Percentiles rank a stretch among this genome's conserved stretches.
phyloP scores from a whole-genome alignment of 2,329 filamentous ascomycete species.

The Xylaria digitata region DNA sequence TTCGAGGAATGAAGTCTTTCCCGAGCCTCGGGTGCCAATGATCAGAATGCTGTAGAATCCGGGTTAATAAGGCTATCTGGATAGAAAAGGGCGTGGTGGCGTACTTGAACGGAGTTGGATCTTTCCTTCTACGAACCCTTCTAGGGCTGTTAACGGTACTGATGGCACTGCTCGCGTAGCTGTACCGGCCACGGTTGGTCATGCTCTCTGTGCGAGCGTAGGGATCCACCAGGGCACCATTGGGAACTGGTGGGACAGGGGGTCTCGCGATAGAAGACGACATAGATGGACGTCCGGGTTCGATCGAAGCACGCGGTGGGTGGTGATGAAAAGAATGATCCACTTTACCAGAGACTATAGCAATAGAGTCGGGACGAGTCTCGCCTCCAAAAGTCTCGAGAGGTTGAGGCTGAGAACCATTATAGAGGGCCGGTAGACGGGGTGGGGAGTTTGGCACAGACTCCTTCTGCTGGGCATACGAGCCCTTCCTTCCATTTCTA shows the following conservation, averaged over 20 bases:
- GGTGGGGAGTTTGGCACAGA: slow-evolving; percentile 69
- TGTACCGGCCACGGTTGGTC: slow-evolving; percentile 95
- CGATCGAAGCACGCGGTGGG: slow-evolving; percentile 64
- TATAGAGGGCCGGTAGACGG: slow-evolving; percentile 62
- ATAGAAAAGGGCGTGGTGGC: slow-evolving; percentile 53
- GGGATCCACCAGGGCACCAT: slow-evolving; percentile 74
- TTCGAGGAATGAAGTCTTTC: slow-evolving; percentile 97
- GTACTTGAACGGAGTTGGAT: slow-evolving; percentile 98
- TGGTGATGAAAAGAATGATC: slow-evolving; percentile 51
- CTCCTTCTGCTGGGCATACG: slow-evolving; percentile 64
- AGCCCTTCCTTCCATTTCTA: slow-evolving; percentile 63
- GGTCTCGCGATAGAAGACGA: slow-evolving; percentile 62
- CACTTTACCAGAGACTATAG: slow-evolving; percentile 50
- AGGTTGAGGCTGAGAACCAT: slow-evolving; percentile 51
- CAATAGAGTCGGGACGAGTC: slow-evolving; percentile 50
- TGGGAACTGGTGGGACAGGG: slow-evolving; percentile 71
- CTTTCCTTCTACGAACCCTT: slow-evolving; percentile 91
- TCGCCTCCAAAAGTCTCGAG: slow-evolving; percentile 53
- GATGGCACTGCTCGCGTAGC: slow-evolving; percentile 91
- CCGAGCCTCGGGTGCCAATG: slow-evolving; percentile 85
- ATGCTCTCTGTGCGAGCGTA: slow-evolving; percentile 92
- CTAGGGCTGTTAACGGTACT: slow-evolving; percentile 94
- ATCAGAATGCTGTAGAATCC: slow-evolving; percentile 77
- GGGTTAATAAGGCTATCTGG: slow-evolving; percentile 36
- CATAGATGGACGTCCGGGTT: slow-evolving; percentile 58